These are phyloP conservation scores for Pseudogymnoascus destructans DNA, from an alignment of 2,329 filamentous ascomycete species.

Conservation along the genomic window DNA sequence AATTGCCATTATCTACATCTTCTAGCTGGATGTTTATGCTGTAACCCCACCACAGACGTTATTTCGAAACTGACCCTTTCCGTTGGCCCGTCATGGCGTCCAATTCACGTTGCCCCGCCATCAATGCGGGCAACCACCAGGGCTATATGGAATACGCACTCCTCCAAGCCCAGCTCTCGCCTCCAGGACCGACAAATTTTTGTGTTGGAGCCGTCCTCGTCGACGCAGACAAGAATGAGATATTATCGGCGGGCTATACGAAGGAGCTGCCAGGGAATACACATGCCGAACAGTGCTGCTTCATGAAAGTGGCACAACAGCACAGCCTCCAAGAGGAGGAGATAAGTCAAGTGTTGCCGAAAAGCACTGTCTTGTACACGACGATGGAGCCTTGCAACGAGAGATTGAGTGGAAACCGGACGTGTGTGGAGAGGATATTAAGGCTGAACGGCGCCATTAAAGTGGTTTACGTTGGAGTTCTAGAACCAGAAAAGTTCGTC, in stretches of 20 bases:
- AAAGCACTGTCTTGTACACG: conserved; percentile 60
- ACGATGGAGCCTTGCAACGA: conserved; percentile 80
- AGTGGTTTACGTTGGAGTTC: conserved; percentile 75
- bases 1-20: not conserved
- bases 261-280: conserved; percentile 87
- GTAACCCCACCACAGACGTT: not conserved
- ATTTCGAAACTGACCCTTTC: not conserved
- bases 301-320: conserved; percentile 54
- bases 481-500: conserved; percentile 85
- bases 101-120: conserved; percentile 14
- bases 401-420: conserved; percentile 58
- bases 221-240: conserved; percentile 37
- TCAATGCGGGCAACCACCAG: conserved; percentile 18
- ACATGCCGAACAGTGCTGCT: conserved; percentile 87
- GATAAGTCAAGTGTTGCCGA: conserved; percentile 38
- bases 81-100: conserved; percentile 12
- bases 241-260: conserved; percentile 77
- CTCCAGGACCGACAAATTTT: conserved; percentile 82
- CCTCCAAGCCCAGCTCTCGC: conserved; percentile 62
- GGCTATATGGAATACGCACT: conserved; percentile 59
- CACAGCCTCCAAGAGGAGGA: conserved; percentile 39
- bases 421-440: conserved; percentile 71
- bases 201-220: conserved; percentile 87
- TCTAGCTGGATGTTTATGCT: not conserved
- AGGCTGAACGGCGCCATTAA: conserved; percentile 41